Base-by-base conservation (phyloP, 371 early-diverging fungal species). In the Syncephalis fuscata region DNA sequence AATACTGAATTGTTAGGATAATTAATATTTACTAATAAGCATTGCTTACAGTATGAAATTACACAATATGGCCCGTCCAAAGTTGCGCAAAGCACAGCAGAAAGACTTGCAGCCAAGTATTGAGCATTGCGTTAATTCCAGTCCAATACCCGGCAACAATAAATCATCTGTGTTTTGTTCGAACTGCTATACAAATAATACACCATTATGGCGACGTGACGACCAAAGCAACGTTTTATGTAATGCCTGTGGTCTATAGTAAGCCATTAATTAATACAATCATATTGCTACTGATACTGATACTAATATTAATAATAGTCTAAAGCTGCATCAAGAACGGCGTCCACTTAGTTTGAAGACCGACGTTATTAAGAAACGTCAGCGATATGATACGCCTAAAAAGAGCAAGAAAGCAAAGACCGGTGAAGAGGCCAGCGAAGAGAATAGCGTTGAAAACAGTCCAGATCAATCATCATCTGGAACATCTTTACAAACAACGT, bases 191-290 rank as follows among this genome's bases (percentile, higher is more conserved):
- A 89, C 92, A 2, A 81, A 75, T 1, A 72, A 68, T 19, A 98
- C 98, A 1, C 96, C 98, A 1, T 74, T 95, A 23, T 99, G 99
- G 99, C 74, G 99, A 38, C 73, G 94, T 41, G 84, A 85, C 55
- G 74, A 71, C 37, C 70, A 78, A 37, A 89, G 87, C 19, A 71
- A 76, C 27, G 70, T 77, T 40, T 64, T 95, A 40, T 97, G 98
- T 68, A 97, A 96, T 61, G 96, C 97, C 1, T 97, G 97, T 58
- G 96, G 96, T 15, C 63, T 98, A 49, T 97, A 95, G 66, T 82
- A 70, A 72, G 66, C 66, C 15, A 24, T 11, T 26, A 36, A 4
- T n/a, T 47, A 27, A 43, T 26, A 21, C 2, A 2, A 24, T 26
- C 26, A 36, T 14, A 19, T 41, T 39, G 21, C 1, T 16, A 20